Base-by-base conservation (phyloP, 2,329 filamentous ascomycete genomes). In the Fusarium heterosporum region DNA sequence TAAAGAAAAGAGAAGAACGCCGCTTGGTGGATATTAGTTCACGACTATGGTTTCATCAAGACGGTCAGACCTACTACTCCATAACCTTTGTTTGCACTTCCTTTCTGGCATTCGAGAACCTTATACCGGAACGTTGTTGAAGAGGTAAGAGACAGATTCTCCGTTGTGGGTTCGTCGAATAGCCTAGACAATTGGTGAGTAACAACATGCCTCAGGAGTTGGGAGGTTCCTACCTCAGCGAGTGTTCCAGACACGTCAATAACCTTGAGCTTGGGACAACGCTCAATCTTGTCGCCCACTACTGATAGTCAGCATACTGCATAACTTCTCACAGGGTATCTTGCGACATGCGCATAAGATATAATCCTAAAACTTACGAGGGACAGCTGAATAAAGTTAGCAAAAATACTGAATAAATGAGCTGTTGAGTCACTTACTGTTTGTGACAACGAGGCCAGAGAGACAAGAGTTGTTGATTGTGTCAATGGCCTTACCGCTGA, bases 211-310 rank as follows among this genome's bases (percentile, higher is more conserved):
- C 12, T 16, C 10, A 6, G 9, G 28, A 14, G 25, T 19, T 34
- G 12, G 8, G 34, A 17, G 19, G 8, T 39, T 39, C 77, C 43
- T 74, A 81, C 81, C 78, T 85, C 89, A n/a, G 88, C 89, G 58
- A 92, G 82, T 34, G 93, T 97, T 40, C 92, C 91, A 73, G 91
- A 93, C 72, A 97, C 93, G 79, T 97, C 94, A 77, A 97, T 97
- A 56, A 94, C 94, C 79, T 93, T 90, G 66, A 97, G 87, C 79
- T 92, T 90, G 58, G 89, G 85, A 79, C 94, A 96, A 40, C 85
- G 80, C 74, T 90, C 88, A 77, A 91, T 90, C 84, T 96, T 95
- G 76, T 93, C 91, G 67, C 89, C 87, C 69, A 93, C 76, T 78
- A 43, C 62, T 41, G 38, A 22, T 17, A 42, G 42, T 72, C 47